These are phyloP conservation scores for Calonectria pseudoturangicola DNA, from an alignment of 2,329 filamentous ascomycete genomes.

Conservation along the genomic window DNA sequence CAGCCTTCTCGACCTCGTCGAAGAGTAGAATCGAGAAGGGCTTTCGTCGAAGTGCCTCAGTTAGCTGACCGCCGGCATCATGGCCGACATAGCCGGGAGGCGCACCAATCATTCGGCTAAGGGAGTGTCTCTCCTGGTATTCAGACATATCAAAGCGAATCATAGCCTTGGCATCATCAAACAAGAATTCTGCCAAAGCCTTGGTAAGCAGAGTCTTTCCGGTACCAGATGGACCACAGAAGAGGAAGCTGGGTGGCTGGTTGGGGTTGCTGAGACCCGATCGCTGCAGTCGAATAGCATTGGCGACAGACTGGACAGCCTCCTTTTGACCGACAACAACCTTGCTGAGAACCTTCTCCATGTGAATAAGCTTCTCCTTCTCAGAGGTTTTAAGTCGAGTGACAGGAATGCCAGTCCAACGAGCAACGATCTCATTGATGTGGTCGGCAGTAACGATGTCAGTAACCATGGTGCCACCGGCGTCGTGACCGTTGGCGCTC, in stretches of 20 bases:
- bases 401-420: conserved; percentile 99
- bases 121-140: conserved; percentile 96
- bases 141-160: conserved; percentile 99
- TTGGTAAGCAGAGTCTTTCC: conserved; percentile 99
- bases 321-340: conserved; percentile 96
- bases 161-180: conserved; percentile 98
- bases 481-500: conserved; percentile 73
- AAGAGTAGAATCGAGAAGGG: conserved; percentile 99
- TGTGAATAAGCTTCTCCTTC: conserved; percentile 98
- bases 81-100: conserved; percentile 98
- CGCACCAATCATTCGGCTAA: conserved; percentile 98
- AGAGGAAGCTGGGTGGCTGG: conserved; percentile 97
- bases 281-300: conserved; percentile 95
- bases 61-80: conserved; percentile 95
- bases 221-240: conserved; percentile 98
- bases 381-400: conserved; percentile 95
- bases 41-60: conserved; percentile 92
- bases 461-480: conserved; percentile 85
- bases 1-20: conserved; percentile 98
- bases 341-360: conserved; percentile 91
- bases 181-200: conserved; percentile 96
- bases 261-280: conserved; percentile 97
- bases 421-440: conserved; percentile 98
- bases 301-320: conserved; percentile 93
- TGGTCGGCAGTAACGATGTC: conserved; percentile 97